A percentile compares a stretch with the other conserved stretches of the same genome.
Conservation (phyloP, 495 filamentous ascomycete species). For the Xylaria telfairii region DNA sequence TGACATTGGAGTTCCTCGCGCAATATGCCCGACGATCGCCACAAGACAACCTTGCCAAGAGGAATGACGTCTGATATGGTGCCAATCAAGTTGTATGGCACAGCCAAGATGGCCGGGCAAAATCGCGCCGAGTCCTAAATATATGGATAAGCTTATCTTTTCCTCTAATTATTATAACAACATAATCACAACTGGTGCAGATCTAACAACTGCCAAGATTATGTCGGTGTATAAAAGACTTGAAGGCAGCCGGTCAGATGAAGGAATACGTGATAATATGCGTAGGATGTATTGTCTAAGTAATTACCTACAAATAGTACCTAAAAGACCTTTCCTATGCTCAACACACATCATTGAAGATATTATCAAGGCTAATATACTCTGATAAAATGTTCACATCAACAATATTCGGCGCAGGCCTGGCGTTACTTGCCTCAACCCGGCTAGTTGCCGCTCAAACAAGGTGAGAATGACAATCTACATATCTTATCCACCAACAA, state of each 20-base stretch:
- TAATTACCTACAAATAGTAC: not conserved
- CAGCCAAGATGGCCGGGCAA: not conserved
- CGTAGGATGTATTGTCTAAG: too few species aligned
- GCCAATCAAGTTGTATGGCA: not conserved
- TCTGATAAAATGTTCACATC: slow-evolving; percentile 10
- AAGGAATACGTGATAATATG: too few species aligned
- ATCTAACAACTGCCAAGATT: slow-evolving; percentile 2
- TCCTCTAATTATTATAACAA: not conserved
- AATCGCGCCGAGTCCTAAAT: not conserved
- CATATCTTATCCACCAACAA: not conserved
- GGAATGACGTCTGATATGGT: not conserved
- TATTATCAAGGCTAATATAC: too few species aligned
- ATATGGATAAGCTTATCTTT: not conserved
- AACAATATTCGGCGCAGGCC: slow-evolving; percentile 4
- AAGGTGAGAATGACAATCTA: slow-evolving; percentile 7
- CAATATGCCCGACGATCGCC: too few species aligned
- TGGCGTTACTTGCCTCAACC: slow-evolving; percentile 6
- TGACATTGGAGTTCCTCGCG: too few species aligned
- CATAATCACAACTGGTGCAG: not conserved
- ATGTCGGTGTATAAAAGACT: slow-evolving; percentile 1
- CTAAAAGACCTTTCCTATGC: not conserved
- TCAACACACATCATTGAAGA: not conserved
- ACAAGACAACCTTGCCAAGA: slow-evolving; percentile 4
- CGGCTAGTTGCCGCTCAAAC: slow-evolving; percentile 12
- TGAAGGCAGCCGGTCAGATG: not conserved